Evolutionary conservation across 768 basidiomycete species (phyloP), one percentile per base, ranked within the genome.

Genomic region (Suillus cothurnatus): DNA sequence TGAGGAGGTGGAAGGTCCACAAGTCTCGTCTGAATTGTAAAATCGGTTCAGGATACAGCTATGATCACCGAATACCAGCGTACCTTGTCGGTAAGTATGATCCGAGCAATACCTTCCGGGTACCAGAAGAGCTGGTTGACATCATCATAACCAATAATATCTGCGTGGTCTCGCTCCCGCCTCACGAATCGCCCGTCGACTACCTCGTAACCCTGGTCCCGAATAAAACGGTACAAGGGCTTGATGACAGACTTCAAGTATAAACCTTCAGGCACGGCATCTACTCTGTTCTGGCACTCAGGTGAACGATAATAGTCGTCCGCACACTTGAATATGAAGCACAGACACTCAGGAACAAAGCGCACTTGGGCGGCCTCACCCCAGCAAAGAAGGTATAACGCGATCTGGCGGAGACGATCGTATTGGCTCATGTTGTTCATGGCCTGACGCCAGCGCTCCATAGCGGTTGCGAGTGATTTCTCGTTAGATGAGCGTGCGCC

Each of bases 241-340:
- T 97, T 97, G 69, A 94, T 83, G 71, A 99, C 93, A 2, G 93
- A 82, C 55, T 91, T 88, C 36, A 99, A 82, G 77, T 98, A 99
- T n/a, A 98, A 81, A 0, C 97, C 97, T 72, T 98, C 97, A 0
- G 94, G 93, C 0, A 98, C 94, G 0, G 96, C 89, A 61, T 98
- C 96, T 52, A 93, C 80, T 53, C 94, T 83, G 75, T 87, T 93
- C 77, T 99, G 97, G 71, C 97, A 99, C 72, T 99, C 97, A n/a
- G 97, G 90, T 4, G 93, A 95, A 31, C 97, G 95, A 77, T 99
- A 99, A 77, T 98, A 99, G 80, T 99, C 97, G 75, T 99, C 97
- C 17, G 97, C 97, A 73, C 97, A 99, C 80, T 99, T 99, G 91
- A 99, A 99, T 79, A 99, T 97, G 85, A 98, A 99, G 80, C 95